A percentile compares a stretch with the other conserved stretches of the same genome.
These are phyloP conservation scores for Conticribra weissflogii DNA, from an alignment of 108 stramenopile species.

Conservation along the genomic window DNA sequence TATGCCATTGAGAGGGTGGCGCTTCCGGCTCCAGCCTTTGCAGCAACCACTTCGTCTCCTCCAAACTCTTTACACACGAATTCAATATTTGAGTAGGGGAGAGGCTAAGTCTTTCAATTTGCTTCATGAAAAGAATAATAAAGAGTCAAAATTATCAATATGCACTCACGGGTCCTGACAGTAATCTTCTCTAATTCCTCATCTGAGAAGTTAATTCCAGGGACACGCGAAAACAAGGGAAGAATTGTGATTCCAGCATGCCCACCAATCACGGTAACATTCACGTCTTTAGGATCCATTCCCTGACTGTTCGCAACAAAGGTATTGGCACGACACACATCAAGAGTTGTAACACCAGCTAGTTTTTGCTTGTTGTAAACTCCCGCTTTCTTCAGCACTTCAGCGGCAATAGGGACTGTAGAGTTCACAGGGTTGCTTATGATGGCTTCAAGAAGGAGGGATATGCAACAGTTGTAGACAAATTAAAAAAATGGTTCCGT, in stretches of 20 bases:
- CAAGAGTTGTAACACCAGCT: slow-evolving; percentile 98
- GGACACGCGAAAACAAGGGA: slow-evolving; percentile 94
- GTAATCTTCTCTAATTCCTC: slow-evolving; percentile 92
- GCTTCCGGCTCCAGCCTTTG: slow-evolving; percentile 98
- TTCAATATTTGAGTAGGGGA: slow-evolving; percentile 1
- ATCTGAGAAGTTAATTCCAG: slow-evolving; percentile 86
- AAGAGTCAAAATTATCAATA: slow-evolving; percentile 5
- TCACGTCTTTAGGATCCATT: slow-evolving; percentile 76
- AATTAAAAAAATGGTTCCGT: too few species aligned
- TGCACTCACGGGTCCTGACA: slow-evolving; percentile 84
- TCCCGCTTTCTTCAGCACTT: slow-evolving; percentile 93
- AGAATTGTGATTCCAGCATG: slow-evolving; percentile 99
- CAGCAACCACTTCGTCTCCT: slow-evolving; percentile 99
- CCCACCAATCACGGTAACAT: slow-evolving; percentile 98
- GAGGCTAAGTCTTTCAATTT: neutral
- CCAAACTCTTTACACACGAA: slow-evolving; percentile 83
- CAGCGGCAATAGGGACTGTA: slow-evolving; percentile 99
- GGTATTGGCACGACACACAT: slow-evolving; percentile 98
- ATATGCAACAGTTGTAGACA: too few species aligned
- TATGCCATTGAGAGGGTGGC: slow-evolving; percentile 99
- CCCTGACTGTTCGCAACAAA: slow-evolving; percentile 95
- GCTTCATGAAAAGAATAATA: neutral
- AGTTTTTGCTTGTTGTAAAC: slow-evolving; percentile 96
- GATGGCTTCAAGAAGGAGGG: slow-evolving; percentile 68
- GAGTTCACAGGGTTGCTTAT: slow-evolving; percentile 99